Conservation (phyloP, 2,329 filamentous ascomycete species). For the Paraphoma chrysanthemicola region DNA sequence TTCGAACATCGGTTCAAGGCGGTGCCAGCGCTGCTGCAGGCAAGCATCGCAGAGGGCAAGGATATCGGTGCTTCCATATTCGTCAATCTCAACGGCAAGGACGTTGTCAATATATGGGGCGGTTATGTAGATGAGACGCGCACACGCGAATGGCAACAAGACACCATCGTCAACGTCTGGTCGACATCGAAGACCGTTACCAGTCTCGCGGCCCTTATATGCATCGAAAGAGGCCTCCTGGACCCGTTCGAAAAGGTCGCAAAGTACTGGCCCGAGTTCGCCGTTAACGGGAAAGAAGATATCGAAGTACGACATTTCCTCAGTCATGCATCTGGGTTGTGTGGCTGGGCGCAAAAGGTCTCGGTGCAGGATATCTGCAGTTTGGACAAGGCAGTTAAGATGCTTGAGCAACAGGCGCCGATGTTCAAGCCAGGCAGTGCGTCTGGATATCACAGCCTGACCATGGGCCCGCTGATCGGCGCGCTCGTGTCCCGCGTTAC, state of each 20-base stretch:
- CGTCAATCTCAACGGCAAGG: conserved; percentile 22
- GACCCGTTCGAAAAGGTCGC: conserved; percentile 21
- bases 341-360: conserved; percentile 14
- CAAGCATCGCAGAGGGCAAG: conserved; percentile 13
- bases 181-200: conserved; percentile 21
- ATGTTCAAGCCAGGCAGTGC: conserved; percentile 25
- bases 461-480: conserved; percentile 22
- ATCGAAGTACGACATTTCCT: conserved; percentile 23
- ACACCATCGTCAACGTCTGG: conserved; percentile 26
- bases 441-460: conserved; percentile 21
- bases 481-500: conserved; percentile 15
- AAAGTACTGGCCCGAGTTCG: conserved; percentile 31
- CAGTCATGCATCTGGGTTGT: conserved; percentile 19
- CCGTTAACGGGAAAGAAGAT: conserved; percentile 18
- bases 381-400: conserved; percentile 7
- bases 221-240: conserved; percentile 19
- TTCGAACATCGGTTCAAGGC: conserved; percentile 19
- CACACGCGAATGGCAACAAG: conserved; percentile 16
- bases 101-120: conserved; percentile 27
- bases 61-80: conserved; percentile 25
- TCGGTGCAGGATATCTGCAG: conserved; percentile 12
- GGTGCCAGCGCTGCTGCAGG: conserved; percentile 14
- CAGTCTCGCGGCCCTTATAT: conserved; percentile 17
- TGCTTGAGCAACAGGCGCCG: conserved; percentile 16
- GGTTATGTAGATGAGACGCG: conserved; percentile 16